Evolutionary conservation across 495 filamentous ascomycete species (phyloP).

Genomic region (Daldinia bambusicola): DNA sequence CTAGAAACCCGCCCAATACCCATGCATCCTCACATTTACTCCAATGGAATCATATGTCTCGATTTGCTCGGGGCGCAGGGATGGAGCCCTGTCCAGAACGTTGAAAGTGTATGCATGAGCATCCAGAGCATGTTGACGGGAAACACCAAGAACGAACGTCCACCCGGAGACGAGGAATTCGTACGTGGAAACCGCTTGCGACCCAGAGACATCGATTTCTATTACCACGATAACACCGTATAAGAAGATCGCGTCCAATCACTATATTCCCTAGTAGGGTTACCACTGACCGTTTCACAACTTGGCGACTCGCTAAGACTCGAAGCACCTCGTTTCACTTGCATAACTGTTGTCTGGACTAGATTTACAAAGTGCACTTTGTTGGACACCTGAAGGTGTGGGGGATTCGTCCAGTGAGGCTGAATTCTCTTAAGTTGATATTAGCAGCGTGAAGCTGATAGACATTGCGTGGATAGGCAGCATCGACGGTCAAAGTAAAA

Average conservation of each 20-base stretch:
- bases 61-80: constrained; percentile 87
- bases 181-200: constrained; percentile 78
- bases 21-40: constrained; percentile 97
- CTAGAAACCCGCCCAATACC: constrained; percentile 78
- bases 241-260: constrained; percentile 52
- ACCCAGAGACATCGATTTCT: constrained; percentile 86
- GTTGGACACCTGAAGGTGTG: constrained; percentile 31
- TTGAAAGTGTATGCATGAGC: constrained; percentile 96
- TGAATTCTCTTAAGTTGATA: constrained; percentile 27
- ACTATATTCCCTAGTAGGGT: neutral
- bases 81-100: constrained; percentile 96
- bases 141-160: constrained; percentile 88
- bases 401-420: constrained; percentile 21
- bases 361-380: constrained; percentile 23
- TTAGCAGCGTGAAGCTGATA: constrained; percentile 14
- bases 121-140: constrained; percentile 98
- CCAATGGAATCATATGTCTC: constrained; percentile 97
- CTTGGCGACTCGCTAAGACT: constrained; percentile 22
- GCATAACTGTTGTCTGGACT: constrained; percentile 36
- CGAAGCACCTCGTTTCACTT: constrained; percentile 36
- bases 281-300: constrained; percentile 10
- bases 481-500: constrained; percentile 17
- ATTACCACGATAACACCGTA: constrained; percentile 87
- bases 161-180: constrained; percentile 86
- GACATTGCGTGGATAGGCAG: constrained; percentile 26